phyloP scores from a whole-genome alignment of 164 flowering plant species.

The Chimonanthus salicifolius region DNA sequence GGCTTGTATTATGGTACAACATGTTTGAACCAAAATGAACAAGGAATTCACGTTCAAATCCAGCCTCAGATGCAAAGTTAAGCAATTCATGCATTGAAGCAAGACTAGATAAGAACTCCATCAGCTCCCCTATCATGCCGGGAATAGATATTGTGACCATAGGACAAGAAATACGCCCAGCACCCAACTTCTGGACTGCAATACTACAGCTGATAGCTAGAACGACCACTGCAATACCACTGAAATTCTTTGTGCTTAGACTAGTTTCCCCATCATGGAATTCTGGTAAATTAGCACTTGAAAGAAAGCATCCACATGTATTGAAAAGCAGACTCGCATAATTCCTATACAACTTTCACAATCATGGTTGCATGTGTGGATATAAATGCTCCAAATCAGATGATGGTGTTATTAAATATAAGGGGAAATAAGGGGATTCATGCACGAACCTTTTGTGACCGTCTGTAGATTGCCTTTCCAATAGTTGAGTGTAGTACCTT shows the following conservation, averaged over 20 bases:
- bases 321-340: not conserved
- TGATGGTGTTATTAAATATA: not conserved
- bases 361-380: not conserved
- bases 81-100: slow-evolving; percentile 47
- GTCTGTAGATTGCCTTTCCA: slow-evolving; percentile 46
- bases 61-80: slow-evolving; percentile 44
- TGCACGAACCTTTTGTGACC: slow-evolving; percentile 43
- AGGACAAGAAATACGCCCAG: slow-evolving; percentile 33
- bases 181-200: slow-evolving; percentile 45
- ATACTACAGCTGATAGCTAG: slow-evolving; percentile 53
- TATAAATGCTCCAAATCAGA: not conserved
- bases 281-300: not conserved
- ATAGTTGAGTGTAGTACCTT: slow-evolving; percentile 35
- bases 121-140: slow-evolving; percentile 35
- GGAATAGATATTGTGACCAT: slow-evolving; percentile 25
- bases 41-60: slow-evolving; percentile 55
- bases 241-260: slow-evolving; percentile 31
- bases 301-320: not conserved
- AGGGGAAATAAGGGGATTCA: not conserved
- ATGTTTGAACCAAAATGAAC: slow-evolving; percentile 45
- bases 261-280: slow-evolving; percentile 2
- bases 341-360: not conserved
- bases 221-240: slow-evolving; percentile 64
- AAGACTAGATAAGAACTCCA: slow-evolving; percentile 31
- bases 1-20: slow-evolving; percentile 26